Evolutionary conservation across 331 rosid species (phyloP), one percentile per base, ranked within the genome.

Genomic region (Cydonia oblonga): DNA sequence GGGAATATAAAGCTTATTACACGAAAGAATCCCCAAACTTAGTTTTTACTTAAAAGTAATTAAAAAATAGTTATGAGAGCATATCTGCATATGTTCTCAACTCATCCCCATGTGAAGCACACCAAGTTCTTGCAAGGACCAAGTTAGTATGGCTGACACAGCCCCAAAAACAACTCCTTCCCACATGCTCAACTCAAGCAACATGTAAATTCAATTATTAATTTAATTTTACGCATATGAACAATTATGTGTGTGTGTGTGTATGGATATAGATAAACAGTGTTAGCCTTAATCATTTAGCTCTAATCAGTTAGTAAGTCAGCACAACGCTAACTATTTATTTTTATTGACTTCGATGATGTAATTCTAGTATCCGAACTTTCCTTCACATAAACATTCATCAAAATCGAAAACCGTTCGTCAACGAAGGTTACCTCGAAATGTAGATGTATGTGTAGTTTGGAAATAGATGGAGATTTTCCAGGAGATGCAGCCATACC

Each of bases 131-230:
- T 20, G 51, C 54, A n/a, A 72, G 70, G 56, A 44, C 12, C 9
- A 62, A 30, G n/a, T n/a, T n/a, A n/a, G 9, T 13, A 19, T 9
- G 26, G 30, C 74, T 18, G 25, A 13, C 30, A 15, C 71, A 33
- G 5, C 15, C 61, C 44, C 24, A 60, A 65, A 65, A 46, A 63
- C 44, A 13, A 46, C 52, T 46, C 32, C 77, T 49, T 7, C 62
- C 71, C 80, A 80, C 83, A 33, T 80, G 87, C 85, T 68, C 69
- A 69, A 72, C 76, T 70, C 66, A 63, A 72, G 75, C 64, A 42
- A 59, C 71, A 35, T 53, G 78, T 18, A 26, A 33, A 13, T 24
- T 57, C 67, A 71, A 42, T 25, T 25, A 72, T 25, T 59, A 23
- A 40, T 38, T 57, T 70, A 11, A 3, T 20, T 54, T 16, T 16